phyloP scores from a whole-genome alignment of 257 asterid genomes.

The Solanum habrochaites region DNA sequence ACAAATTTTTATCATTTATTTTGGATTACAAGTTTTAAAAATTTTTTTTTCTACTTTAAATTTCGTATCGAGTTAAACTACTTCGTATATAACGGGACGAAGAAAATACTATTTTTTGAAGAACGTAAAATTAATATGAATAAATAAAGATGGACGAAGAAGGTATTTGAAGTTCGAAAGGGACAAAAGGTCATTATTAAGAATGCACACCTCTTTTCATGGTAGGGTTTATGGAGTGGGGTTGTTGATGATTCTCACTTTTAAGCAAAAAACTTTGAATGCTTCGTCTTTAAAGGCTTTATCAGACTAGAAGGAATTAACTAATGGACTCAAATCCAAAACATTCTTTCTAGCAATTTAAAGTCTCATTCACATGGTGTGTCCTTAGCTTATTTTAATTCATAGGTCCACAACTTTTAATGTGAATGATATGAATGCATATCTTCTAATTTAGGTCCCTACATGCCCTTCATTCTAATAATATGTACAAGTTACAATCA shows the following conservation, averaged over 20 bases:
- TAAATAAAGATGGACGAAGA: neutral
- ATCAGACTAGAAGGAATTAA: neutral
- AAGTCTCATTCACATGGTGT: constrained; percentile 26
- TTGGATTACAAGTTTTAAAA: too few species aligned
- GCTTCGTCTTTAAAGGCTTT: neutral
- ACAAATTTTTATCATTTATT: too few species aligned
- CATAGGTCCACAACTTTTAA: neutral
- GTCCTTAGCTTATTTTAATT: neutral
- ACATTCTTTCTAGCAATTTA: constrained; percentile 23
- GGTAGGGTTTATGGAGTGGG: neutral
- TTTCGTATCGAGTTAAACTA: too few species aligned
- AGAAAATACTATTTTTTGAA: too few species aligned
- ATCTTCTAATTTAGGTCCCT: neutral
- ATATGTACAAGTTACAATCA: neutral
- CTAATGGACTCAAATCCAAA: constrained; percentile 12
- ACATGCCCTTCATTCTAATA: neutral
- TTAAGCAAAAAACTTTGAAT: neutral
- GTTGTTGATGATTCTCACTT: neutral
- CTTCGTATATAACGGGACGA: too few species aligned
- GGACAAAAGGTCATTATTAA: neutral
- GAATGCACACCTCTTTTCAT: neutral
- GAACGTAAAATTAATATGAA: neutral
- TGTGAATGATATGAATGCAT: neutral
- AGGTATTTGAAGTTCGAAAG: neutral
- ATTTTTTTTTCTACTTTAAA: too few species aligned